Evolutionary conservation across 2,329 filamentous ascomycete genomes (phyloP).

Genomic region (Aspergillus phoenicis): DNA sequence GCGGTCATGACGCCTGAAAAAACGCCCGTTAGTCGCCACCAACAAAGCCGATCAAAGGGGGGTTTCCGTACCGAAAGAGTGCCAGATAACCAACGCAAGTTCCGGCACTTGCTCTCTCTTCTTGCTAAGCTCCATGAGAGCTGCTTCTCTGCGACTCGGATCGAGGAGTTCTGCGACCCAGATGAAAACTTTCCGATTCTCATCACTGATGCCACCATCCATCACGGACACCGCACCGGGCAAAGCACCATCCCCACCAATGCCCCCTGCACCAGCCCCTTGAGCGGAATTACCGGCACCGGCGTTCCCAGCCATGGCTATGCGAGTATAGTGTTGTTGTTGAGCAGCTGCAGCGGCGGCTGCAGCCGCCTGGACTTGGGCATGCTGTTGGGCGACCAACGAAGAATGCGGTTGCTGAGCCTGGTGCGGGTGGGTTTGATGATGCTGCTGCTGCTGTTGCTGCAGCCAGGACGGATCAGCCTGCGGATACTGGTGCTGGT

Average conservation of each 20-base stretch:
- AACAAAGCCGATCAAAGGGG: slow-evolving; percentile 6
- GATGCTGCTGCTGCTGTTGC: slow-evolving; percentile 36
- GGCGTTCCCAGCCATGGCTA: slow-evolving; percentile 67
- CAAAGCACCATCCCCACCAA: slow-evolving; percentile 43
- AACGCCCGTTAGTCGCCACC: slow-evolving; percentile 10
- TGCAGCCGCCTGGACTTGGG: slow-evolving; percentile 54
- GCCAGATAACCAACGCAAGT: slow-evolving; percentile 93
- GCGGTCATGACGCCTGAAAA: slow-evolving; percentile 91
- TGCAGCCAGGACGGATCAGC: slow-evolving; percentile 50
- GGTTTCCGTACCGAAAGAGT: slow-evolving; percentile 80
- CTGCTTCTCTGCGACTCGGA: slow-evolving; percentile 82
- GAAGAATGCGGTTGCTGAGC: slow-evolving; percentile 46
- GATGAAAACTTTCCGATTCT: slow-evolving; percentile 87
- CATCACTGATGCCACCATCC: slow-evolving; percentile 75
- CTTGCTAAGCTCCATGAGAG: slow-evolving; percentile 93
- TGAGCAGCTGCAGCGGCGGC: slow-evolving; percentile 46
- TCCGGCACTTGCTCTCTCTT: slow-evolving; percentile 98
- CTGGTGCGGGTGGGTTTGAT: slow-evolving; percentile 44
- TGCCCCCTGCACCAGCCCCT: slow-evolving; percentile 50
- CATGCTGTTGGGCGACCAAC: slow-evolving; percentile 56
- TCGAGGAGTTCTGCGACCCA: slow-evolving; percentile 92
- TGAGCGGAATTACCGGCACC: slow-evolving; percentile 42
- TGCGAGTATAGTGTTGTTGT: slow-evolving; percentile 68
- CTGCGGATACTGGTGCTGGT: slow-evolving; percentile 58
- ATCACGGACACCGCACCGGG: slow-evolving; percentile 46